Evolutionary conservation across 495 filamentous ascomycete genomes (phyloP), one percentile per base, ranked within the genome.

Genomic region (Tuber aestivum): DNA sequence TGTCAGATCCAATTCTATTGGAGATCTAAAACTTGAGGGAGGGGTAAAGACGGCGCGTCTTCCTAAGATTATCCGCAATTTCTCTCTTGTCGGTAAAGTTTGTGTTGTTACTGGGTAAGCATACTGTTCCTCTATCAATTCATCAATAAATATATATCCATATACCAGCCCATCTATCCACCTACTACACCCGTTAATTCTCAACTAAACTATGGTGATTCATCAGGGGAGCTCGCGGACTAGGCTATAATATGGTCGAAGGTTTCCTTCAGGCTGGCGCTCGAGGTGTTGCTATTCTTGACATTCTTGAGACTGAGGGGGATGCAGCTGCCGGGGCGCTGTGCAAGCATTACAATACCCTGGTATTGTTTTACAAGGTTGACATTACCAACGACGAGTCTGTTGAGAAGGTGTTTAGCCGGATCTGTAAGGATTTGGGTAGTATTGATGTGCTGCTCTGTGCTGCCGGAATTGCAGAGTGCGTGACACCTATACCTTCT

Each of bases 401-500:
- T 65, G 89, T 92, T 45, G 84, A 88, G 74, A 84, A 88, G 45
- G 85, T 90, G 32, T 45, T 48, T 42, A 40, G 35, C 40, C 48
- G 79, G 41, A 83, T 86, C 76, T 76, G 89, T n/a, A 83, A 87
- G 65, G 86, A 89, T 70, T 89, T 90, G 72, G 91, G 89, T 69
- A 84, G 87, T 10, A 85, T 93, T 45, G 89, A 94, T 75, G 90
- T 94, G 35, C 85, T 93, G 16, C 87, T 96, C 84, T 94, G 93
- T 85, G 91, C 92, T 70, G 93, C 93, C 41, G 93, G 93, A 77
- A 93, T 96, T 72, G 92, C 93, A 75, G 91, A 93, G 87, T 88
- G 85, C 84, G 87, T 84, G 61, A 71, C n/a, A 16, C 61, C 20
- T 68, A 10, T 18, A 40, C 21, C 23, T 9, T 68, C 44, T 73